Conservation (phyloP, 2,329 filamentous ascomycete species). For the Fusarium sp. region DNA sequence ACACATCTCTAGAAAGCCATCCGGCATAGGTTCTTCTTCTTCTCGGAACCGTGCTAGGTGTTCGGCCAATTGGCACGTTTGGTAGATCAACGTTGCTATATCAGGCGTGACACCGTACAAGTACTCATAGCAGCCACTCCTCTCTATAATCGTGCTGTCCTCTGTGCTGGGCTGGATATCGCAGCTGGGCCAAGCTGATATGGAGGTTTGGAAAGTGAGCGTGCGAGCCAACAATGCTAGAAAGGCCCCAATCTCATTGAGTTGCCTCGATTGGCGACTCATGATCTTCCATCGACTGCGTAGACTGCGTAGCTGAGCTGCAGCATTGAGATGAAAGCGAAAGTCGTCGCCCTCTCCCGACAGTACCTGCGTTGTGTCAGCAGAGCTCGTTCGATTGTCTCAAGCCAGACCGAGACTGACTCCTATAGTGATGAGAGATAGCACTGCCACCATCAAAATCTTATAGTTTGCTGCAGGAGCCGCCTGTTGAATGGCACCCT, state of each 20-base stretch:
- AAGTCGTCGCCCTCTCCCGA: neutral
- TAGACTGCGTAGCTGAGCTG: constrained; percentile 7
- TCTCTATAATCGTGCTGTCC: neutral
- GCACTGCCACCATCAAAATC: neutral
- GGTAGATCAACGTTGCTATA: neutral
- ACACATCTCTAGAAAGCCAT: neutral
- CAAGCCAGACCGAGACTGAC: neutral
- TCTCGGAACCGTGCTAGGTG: neutral
- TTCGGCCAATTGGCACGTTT: neutral
- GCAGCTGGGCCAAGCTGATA: neutral
- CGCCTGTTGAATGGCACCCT: neutral
- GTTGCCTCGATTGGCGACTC: constrained; percentile 8
- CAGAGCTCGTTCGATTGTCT: neutral
- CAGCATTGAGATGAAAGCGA: constrained; percentile 15
- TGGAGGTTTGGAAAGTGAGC: constrained; percentile 1
- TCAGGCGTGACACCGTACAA: neutral
- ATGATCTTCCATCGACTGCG: constrained; percentile 19
- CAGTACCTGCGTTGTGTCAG: neutral
- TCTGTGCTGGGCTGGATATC: neutral
- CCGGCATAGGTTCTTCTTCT: neutral
- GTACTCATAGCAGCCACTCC: neutral
- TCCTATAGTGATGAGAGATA: neutral
- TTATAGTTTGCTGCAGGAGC: neutral
- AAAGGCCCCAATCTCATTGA: constrained; percentile 26
- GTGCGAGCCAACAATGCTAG: constrained; percentile 21